Evolutionary conservation across 2,329 filamentous ascomycete species (phyloP).

Genomic region (Aureobasidium leucospermi): DNA sequence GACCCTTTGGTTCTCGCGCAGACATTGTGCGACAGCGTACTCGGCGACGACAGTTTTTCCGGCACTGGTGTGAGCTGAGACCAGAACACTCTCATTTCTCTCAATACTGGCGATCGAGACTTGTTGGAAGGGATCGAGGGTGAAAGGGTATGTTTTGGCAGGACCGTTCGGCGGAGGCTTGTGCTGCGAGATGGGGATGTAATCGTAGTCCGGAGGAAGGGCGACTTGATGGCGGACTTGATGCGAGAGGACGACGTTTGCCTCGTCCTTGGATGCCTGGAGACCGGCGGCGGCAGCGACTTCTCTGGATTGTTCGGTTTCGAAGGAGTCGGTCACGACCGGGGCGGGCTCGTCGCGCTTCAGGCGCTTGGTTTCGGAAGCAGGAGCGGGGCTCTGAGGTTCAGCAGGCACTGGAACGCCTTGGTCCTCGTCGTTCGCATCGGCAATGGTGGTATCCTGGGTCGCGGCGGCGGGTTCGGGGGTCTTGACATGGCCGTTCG

Average conservation of each 20-base stretch:
- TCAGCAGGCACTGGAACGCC: neutral
- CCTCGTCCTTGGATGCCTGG: constrained; percentile 54
- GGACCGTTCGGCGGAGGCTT: constrained; percentile 73
- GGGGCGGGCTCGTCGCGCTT: constrained; percentile 64
- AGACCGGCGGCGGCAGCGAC: constrained; percentile 70
- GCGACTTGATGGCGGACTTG: constrained; percentile 98
- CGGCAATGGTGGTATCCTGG: neutral
- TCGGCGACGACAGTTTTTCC: constrained; percentile 98
- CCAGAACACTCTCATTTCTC: constrained; percentile 89
- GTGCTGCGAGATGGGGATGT: constrained; percentile 85
- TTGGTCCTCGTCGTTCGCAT: neutral
- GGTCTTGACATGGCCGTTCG: constrained; percentile 68
- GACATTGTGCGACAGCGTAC: constrained; percentile 93
- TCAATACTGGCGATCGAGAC: constrained; percentile 92
- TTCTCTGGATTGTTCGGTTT: constrained; percentile 90
- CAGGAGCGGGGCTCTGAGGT: constrained; percentile 29
- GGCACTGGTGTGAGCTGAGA: constrained; percentile 94
- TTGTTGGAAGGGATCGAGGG: constrained; percentile 94
- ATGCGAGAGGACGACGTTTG: constrained; percentile 78
- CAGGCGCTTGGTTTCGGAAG: constrained; percentile 55
- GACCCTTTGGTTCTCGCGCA: constrained; percentile 95
- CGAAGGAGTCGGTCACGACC: constrained; percentile 85
- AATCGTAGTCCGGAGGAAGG: constrained; percentile 82
- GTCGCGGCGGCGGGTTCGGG: constrained; percentile 18
- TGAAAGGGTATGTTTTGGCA: constrained; percentile 78